A percentile compares a stretch with the other conserved stretches of the same genome.
Evolutionary conservation across 2,329 filamentous ascomycete species (phyloP).

Genomic region (Xylaria sp.): DNA sequence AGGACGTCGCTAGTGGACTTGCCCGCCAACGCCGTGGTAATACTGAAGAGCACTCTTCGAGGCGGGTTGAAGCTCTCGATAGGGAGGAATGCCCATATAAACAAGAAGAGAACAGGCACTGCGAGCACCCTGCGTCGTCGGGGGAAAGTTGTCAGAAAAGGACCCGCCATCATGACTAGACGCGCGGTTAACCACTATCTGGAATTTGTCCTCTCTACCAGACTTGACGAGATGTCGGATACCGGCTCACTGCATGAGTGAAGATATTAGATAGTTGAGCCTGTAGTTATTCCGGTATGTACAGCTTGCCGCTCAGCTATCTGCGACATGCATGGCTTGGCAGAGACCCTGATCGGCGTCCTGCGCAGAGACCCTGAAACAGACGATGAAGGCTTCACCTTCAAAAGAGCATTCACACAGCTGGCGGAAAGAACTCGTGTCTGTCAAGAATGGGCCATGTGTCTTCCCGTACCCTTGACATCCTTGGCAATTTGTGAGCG

Average conservation of each 20-base stretch:
- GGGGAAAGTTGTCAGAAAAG: conserved; percentile 37
- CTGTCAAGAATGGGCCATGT: conserved; percentile 7
- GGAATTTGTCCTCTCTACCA: not conserved
- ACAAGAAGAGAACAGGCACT: conserved; percentile 36
- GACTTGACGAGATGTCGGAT: not conserved
- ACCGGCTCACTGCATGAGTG: not conserved
- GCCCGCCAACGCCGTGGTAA: conserved; percentile 32
- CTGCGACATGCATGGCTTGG: conserved; percentile 18
- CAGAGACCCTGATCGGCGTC: conserved; percentile 2
- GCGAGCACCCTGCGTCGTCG: conserved; percentile 38
- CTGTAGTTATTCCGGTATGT: not conserved
- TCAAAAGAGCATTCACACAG: not conserved
- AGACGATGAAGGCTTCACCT: not conserved
- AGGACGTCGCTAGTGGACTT: conserved; percentile 41
- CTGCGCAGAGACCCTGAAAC: not conserved
- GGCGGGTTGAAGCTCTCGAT: conserved; percentile 41
- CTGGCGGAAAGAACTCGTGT: not conserved
- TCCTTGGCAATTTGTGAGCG: conserved; percentile 40
- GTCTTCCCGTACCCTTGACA: conserved; percentile 7
- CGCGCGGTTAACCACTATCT: not conserved
- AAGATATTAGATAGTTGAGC: conserved; percentile 9
- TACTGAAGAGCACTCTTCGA: conserved; percentile 34
- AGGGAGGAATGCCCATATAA: conserved; percentile 44
- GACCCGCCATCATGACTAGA: conserved; percentile 35
- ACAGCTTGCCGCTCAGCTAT: conserved; percentile 18